These are phyloP conservation scores for Syzygium grande DNA, from an alignment of 345 rosid genomes.

Conservation along the genomic window DNA sequence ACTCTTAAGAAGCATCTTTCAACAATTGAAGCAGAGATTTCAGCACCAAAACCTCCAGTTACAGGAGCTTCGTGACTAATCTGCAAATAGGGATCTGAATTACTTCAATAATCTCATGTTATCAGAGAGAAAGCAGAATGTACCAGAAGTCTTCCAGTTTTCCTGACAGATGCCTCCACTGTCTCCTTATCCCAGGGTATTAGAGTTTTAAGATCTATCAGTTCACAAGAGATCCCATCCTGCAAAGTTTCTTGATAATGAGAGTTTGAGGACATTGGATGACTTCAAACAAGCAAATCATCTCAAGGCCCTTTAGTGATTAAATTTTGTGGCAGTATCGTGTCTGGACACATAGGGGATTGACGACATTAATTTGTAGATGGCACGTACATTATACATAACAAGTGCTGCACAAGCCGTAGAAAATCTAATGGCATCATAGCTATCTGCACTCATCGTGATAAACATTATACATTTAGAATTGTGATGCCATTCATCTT, in stretches of 20 bases:
- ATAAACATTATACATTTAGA: not conserved
- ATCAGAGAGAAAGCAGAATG: slow-evolving; percentile 7
- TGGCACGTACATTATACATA: not conserved
- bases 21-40: slow-evolving; percentile 73
- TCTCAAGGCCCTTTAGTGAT: not conserved
- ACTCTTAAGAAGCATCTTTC: slow-evolving; percentile 80
- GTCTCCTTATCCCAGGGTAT: slow-evolving; percentile 94
- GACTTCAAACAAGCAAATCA: not conserved
- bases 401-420: not conserved
- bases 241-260: slow-evolving; percentile 12
- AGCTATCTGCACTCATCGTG: not conserved
- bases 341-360: not conserved
- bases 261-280: not conserved
- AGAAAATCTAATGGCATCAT: not conserved
- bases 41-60: slow-evolving; percentile 93
- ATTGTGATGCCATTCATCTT: not conserved
- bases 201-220: slow-evolving; percentile 75
- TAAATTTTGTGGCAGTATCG: not conserved
- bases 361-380: not conserved
- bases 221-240: slow-evolving; percentile 92
- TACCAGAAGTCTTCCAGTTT: slow-evolving; percentile 86
- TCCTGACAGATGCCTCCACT: slow-evolving; percentile 73
- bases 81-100: slow-evolving; percentile 23
- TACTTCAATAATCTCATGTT: not conserved
- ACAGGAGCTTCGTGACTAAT: slow-evolving; percentile 92